Evolutionary conservation across 352 stramenopile species (phyloP).

Genomic region (Phytophthora cajani): DNA sequence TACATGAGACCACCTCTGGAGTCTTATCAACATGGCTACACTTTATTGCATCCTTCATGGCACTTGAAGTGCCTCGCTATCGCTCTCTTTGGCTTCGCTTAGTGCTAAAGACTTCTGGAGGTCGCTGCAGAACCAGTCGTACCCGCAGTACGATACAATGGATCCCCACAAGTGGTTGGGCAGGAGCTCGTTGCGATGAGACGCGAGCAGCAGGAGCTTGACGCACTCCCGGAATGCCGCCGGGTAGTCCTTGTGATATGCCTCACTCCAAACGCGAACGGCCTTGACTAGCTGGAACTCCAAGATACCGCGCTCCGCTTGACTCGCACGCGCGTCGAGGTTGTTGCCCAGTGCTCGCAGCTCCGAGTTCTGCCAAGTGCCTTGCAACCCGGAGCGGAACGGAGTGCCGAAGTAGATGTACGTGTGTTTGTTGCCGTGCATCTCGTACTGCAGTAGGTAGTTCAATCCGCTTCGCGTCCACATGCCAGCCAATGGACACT

Average conservation of each 20-base stretch:
- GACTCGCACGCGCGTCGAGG: slow-evolving; percentile 25
- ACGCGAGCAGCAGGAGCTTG: slow-evolving; percentile 45
- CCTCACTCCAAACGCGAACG: slow-evolving; percentile 47
- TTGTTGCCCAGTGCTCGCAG: slow-evolving; percentile 24
- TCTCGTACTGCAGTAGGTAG: slow-evolving; percentile 64
- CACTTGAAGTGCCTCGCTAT: slow-evolving; percentile 1
- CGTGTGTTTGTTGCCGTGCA: slow-evolving; percentile 53
- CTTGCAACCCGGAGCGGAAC: slow-evolving; percentile 44
- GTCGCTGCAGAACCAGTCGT: slow-evolving; percentile 47
- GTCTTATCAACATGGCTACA: slow-evolving; percentile 9
- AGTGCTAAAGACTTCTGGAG: slow-evolving; percentile 5
- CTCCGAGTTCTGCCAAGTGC: slow-evolving; percentile 62
- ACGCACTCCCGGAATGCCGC: slow-evolving; percentile 44
- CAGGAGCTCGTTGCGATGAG: slow-evolving; percentile 34
- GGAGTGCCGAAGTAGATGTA: slow-evolving; percentile 63
- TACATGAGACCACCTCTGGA: neutral
- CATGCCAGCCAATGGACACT: slow-evolving; percentile 51
- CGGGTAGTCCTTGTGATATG: slow-evolving; percentile 52
- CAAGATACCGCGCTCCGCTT: slow-evolving; percentile 47
- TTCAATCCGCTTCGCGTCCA: slow-evolving; percentile 51
- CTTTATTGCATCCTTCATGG: slow-evolving; percentile 17
- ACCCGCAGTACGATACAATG: slow-evolving; percentile 53
- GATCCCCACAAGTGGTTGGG: slow-evolving; percentile 51
- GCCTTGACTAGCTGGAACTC: slow-evolving; percentile 44
- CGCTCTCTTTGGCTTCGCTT: slow-evolving; percentile 16